These are phyloP conservation scores for Cicer chorassanicum DNA, from an alignment of 306 rosid genomes.

Conservation along the genomic window DNA sequence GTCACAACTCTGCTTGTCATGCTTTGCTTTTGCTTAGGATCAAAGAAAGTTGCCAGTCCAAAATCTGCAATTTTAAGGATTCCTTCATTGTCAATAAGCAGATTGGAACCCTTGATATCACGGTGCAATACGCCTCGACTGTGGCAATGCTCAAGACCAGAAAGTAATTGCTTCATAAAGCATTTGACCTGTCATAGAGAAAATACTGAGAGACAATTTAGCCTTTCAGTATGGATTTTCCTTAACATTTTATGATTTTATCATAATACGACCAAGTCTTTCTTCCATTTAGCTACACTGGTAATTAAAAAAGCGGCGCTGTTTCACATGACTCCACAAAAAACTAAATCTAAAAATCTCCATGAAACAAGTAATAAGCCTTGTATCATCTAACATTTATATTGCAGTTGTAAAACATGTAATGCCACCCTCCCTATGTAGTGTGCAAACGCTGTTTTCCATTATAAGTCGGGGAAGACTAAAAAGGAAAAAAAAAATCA, in stretches of 20 bases:
- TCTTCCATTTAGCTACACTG: constrained; percentile 24
- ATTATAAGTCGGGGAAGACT: constrained; percentile 37
- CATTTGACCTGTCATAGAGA: constrained; percentile 84
- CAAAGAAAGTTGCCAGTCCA: constrained; percentile 83
- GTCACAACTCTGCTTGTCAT: constrained; percentile 99
- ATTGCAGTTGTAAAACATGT: constrained; percentile 28
- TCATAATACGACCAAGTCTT: constrained; percentile 8
- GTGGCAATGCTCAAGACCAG: constrained; percentile 99
- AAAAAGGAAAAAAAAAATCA: constrained; percentile 26
- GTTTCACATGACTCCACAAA: constrained; percentile 18
- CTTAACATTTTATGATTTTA: neutral
- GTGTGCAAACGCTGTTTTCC: constrained; percentile 35
- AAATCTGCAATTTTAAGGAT: constrained; percentile 94
- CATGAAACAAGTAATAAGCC: constrained; percentile 38
- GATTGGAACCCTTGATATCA: constrained; percentile 97
- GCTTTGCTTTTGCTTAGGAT: constrained; percentile 68
- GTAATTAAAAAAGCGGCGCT: constrained; percentile 20
- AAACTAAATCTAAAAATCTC: constrained; percentile 16
- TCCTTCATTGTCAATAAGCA: constrained; percentile 88
- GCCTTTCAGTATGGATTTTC: constrained; percentile 47
- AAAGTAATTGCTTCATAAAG: constrained; percentile 91
- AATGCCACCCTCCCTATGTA: constrained; percentile 9
- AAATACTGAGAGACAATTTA: constrained; percentile 54
- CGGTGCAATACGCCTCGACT: constrained; percentile 90
- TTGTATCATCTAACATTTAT: constrained; percentile 15